Conservation (phyloP, 208 protist genomes). For the Acanthamoeba culbertsoni region DNA sequence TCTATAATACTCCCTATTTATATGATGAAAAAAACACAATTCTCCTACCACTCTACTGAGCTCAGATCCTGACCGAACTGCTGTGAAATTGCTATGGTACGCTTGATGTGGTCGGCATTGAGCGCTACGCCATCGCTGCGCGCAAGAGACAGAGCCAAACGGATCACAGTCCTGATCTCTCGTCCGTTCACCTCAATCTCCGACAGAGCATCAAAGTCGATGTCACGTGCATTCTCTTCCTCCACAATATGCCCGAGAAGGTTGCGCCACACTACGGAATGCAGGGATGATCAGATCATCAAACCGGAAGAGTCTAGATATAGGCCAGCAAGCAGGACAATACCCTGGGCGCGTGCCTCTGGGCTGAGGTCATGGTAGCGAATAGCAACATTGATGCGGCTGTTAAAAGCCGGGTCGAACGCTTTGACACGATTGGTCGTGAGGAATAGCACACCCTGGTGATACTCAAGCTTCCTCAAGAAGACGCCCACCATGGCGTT, state of each 20-base stretch:
- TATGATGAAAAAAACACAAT: neutral
- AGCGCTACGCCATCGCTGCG: neutral
- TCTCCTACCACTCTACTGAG: neutral
- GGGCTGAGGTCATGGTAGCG: constrained; percentile 58
- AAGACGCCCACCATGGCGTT: constrained; percentile 79
- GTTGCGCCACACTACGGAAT: neutral
- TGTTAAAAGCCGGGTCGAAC: constrained; percentile 77
- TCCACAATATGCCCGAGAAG: neutral
- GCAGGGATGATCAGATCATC: neutral
- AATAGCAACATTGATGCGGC: constrained; percentile 72
- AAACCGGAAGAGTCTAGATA: neutral
- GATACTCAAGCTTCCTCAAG: constrained; percentile 76
- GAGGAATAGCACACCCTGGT: constrained; percentile 77
- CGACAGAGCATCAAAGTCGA: neutral
- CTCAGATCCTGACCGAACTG: constrained; percentile 18
- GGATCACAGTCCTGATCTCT: constrained; percentile 25
- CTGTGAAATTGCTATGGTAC: constrained; percentile 2
- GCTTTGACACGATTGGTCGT: constrained; percentile 70
- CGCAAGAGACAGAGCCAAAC: neutral
- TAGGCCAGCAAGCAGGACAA: neutral
- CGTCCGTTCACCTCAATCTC: neutral
- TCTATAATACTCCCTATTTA: too few species aligned
- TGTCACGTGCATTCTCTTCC: neutral
- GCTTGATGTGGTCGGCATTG: neutral
- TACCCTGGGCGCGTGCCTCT: neutral